Evolutionary conservation across 768 basidiomycete species (phyloP), one percentile per base, ranked within the genome.

Genomic region (Tulasnella sp.): DNA sequence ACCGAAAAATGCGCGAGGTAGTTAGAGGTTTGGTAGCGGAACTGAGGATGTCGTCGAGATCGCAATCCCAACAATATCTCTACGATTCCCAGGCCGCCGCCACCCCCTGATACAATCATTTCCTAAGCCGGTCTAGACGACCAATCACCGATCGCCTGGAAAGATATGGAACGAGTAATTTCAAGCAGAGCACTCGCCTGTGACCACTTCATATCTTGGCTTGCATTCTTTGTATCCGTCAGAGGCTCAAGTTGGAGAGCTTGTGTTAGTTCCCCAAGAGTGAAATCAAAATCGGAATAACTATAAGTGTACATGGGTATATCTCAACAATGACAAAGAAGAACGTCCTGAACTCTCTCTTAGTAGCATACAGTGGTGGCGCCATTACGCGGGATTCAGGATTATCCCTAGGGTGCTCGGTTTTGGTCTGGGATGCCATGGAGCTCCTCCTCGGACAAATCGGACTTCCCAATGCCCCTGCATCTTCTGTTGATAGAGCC

Each of bases 401-500:
- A 34, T 34, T 3, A 64, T 64, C 8, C 58, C 58, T 34, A 64
- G 31, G 12, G 22, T 34, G 29, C 58, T 29, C 15, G 58, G 31
- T 25, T 64, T 64, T 64, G 58, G 38, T 52, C n/a, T 45, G 71
- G 71, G 22, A 31, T 72, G 31, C 71, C 71, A 72, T 17, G 22
- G n/a, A 42, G 37, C 45, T 31, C 72, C 72, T 19, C 72, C 72
- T 67, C 54, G 45, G 54, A 38, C 73, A 49, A 76, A 76, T 6
- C 69, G 67, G 12, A 76, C 75, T 37, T 68, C 67, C 75, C 75
- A 76, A 25, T 39, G 67, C 1, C 75, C 58, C 68, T 76, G 75
- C 3, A n/a, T 38, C 25, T 22, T 76, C 31, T 69, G 64, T 12
- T 39, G 14, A 29, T 71, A 69, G 36, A 76, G 75, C 34, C 49